A percentile compares a stretch with the other conserved stretches of the same genome.
phyloP scores from a whole-genome alignment of 1,284 basidiomycete species.

The Ceratobasidium sp. region DNA sequence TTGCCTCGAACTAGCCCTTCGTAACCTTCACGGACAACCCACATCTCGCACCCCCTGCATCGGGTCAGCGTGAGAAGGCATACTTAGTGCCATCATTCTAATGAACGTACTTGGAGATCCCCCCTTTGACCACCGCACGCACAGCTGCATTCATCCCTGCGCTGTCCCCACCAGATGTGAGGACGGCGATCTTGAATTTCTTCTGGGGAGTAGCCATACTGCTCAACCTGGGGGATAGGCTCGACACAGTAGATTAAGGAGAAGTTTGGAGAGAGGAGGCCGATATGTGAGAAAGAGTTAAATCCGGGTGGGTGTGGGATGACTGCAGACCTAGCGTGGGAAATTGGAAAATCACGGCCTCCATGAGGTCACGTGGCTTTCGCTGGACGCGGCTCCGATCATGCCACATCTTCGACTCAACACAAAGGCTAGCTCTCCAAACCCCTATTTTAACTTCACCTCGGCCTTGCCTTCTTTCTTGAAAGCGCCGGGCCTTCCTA shows the following conservation, averaged over 20 bases:
- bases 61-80: neutral
- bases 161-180: conserved; percentile 97
- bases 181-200: conserved; percentile 88
- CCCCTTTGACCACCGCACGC: conserved; percentile 89
- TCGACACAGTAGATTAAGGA: neutral
- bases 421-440: conserved; percentile 76
- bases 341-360: neutral
- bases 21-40: conserved; percentile 96
- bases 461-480: conserved; percentile 66
- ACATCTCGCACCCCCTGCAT: conserved; percentile 89
- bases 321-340: conserved; percentile 18
- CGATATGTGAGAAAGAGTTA: conserved; percentile 13
- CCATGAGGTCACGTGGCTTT: conserved; percentile 30
- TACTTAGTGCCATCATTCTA: neutral
- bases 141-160: conserved; percentile 98
- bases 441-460: conserved; percentile 81
- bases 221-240: neutral
- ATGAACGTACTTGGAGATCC: conserved; percentile 79
- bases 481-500: conserved; percentile 45
- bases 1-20: conserved; percentile 85
- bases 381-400: neutral
- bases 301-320: conserved; percentile 27
- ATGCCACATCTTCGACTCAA: conserved; percentile 83
- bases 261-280: neutral
- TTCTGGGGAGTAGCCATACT: conserved; percentile 50